phyloP scores from a whole-genome alignment of 1,139 yeast genomes.

The Sugiyamaella castrensis region DNA sequence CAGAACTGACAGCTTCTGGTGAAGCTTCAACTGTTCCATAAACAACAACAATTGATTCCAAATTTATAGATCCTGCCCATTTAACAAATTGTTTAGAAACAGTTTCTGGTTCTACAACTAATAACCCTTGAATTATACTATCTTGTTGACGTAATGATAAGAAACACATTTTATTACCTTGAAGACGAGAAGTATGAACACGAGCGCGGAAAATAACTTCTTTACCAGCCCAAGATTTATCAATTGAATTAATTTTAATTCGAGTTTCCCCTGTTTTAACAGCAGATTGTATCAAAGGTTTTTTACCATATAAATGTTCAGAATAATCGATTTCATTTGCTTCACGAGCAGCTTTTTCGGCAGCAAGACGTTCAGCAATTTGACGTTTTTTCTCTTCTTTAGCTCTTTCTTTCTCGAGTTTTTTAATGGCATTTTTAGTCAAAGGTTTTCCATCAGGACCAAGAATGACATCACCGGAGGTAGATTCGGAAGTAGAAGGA shows the following conservation, averaged over 20 bases:
- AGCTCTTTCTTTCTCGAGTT: slow-evolving; percentile 88
- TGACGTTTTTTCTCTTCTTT: slow-evolving; percentile 92
- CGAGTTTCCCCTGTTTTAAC: slow-evolving; percentile 60
- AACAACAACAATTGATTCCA: slow-evolving; percentile 89
- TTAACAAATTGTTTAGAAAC: slow-evolving; percentile 95
- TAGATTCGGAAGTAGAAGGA: slow-evolving; percentile 36
- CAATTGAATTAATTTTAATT: slow-evolving; percentile 52
- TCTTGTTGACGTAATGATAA: slow-evolving; percentile 88
- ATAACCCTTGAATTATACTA: slow-evolving; percentile 75
- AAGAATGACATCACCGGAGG: slow-evolving; percentile 16
- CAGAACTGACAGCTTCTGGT: slow-evolving; percentile 82
- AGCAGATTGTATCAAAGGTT: slow-evolving; percentile 82
- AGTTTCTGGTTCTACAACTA: slow-evolving; percentile 62
- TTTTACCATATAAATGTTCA: slow-evolving; percentile 81
- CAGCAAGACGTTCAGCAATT: slow-evolving; percentile 83
- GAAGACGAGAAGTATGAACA: slow-evolving; percentile 88
- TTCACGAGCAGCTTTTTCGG: slow-evolving; percentile 79
- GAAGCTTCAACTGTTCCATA: slow-evolving; percentile 82
- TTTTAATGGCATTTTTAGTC: slow-evolving; percentile 92
- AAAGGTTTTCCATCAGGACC: slow-evolving; percentile 81
- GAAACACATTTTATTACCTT: slow-evolving; percentile 93
- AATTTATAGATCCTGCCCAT: slow-evolving; percentile 83
- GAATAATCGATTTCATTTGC: slow-evolving; percentile 84
- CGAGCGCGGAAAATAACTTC: slow-evolving; percentile 88
- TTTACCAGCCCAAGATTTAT: slow-evolving; percentile 65